Evolutionary conservation across 176 grass and related monocot genomes (phyloP), one percentile per base, ranked within the genome.

Genomic region (Phyllostachys edulis): DNA sequence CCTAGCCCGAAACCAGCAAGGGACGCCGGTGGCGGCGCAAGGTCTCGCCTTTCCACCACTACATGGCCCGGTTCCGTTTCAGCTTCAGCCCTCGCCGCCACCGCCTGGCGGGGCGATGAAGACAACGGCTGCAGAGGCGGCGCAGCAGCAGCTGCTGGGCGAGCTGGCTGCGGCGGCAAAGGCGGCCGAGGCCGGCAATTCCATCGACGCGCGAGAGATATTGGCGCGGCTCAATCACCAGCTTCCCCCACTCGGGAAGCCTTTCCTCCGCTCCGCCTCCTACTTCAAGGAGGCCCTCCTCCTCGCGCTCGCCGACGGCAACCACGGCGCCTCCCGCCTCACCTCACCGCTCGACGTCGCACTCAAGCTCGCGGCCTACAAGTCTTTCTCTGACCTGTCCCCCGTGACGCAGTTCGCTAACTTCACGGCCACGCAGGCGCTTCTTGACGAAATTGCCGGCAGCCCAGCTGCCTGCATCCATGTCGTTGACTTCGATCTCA

Each of bases 181-280:
- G 85, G 90, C 90, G 67, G 83, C 91, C 5, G 96, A 95, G 83
- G 87, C 85, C 81, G 89, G 93, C 61, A 91, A 94, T 82, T 89
- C 82, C 67, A 44, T 78, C 77, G 80, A 89, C 88, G 93, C 96
- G 83, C 93, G 89, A 50, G 96, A 89, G 93, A 98, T 98, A 98
- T 98, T 98, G 96, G 96, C 93, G 96, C 96, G 96, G 96, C 93
- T 98, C 96, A 98, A 98, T 98, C 96, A 98, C 42, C 91, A 91
- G 87, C 93, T 98, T 80, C 91, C 96, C 67, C 89, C 91, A 9
- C 18, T 88, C 41, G 96, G 93, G 90, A 95, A 98, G 93, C 89
- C 96, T 83, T 87, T 98, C 83, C 73, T 94, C 50, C 96, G 96
- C 83, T 94, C 96, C 40, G 92, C 92, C 82, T 98, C 85, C 84